Conservation (phyloP, 2,329 filamentous ascomycete species). For the Colletotrichum sp. region DNA sequence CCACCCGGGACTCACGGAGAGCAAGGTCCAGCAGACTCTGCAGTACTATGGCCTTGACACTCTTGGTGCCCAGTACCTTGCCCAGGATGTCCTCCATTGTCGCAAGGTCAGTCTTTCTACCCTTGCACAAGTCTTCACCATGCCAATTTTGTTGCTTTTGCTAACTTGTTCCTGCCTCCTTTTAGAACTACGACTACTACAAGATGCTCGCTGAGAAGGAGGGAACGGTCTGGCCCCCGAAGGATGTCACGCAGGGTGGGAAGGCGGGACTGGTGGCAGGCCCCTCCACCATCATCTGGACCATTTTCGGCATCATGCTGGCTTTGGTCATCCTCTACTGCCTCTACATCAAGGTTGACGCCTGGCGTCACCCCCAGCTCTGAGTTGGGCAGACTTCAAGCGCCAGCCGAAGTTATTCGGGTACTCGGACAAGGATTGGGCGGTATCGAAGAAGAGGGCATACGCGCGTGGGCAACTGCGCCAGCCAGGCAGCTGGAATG, state of each 20-base stretch:
- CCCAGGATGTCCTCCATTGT: background rate
- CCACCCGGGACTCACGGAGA: background rate
- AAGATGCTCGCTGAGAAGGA: background rate
- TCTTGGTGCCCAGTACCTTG: background rate
- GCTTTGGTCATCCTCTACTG: background rate
- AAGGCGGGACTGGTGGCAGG: background rate
- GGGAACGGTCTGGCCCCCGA: background rate
- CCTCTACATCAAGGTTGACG: background rate
- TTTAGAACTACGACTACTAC: background rate
- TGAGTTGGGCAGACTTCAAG: background rate
- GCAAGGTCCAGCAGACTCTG: background rate
- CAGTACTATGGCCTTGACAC: background rate
- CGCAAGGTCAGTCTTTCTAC: background rate
- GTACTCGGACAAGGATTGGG: background rate
- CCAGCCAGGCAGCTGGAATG: background rate
- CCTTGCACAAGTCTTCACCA: background rate
- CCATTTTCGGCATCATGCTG: background rate
- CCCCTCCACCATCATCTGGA: background rate
- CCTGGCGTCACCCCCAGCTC: background rate
- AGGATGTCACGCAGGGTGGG: background rate
- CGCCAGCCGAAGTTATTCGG: background rate
- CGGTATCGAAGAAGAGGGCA: background rate
- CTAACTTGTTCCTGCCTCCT: background rate
- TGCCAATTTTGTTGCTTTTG: background rate
- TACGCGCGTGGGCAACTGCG: background rate